These are phyloP conservation scores for Trichoderma koningii DNA, from an alignment of 2,329 filamentous ascomycete species.

Conservation along the genomic window DNA sequence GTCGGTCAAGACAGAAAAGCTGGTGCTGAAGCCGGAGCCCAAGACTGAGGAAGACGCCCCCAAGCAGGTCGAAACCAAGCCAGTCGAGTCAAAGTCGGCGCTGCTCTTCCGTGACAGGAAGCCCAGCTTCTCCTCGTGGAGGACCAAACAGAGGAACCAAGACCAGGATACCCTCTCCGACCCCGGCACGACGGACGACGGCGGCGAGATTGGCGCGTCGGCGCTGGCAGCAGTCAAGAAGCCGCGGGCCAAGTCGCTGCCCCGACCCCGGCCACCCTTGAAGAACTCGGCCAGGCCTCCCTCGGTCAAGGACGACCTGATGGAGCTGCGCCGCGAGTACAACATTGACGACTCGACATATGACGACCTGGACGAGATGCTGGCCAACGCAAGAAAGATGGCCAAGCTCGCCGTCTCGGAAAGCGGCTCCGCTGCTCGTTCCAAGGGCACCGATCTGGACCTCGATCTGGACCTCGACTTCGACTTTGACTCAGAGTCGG, in stretches of 20 bases:
- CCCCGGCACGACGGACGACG: constrained; percentile 36
- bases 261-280: constrained; percentile 49
- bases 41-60: constrained; percentile 21
- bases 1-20: constrained; percentile 46
- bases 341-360: constrained; percentile 61
- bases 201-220: constrained; percentile 28
- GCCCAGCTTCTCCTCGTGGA: constrained; percentile 32
- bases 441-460: constrained; percentile 33
- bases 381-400: constrained; percentile 43
- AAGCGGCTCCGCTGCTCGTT: constrained; percentile 32
- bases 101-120: constrained; percentile 34
- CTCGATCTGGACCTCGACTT: constrained; percentile 29
- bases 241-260: constrained; percentile 43
- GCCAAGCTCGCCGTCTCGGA: constrained; percentile 33
- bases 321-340: constrained; percentile 54
- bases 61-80: constrained; percentile 33
- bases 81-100: constrained; percentile 28
- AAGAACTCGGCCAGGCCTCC: constrained; percentile 57
- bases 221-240: constrained; percentile 34
- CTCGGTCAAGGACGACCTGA: constrained; percentile 58
- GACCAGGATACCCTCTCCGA: constrained; percentile 40
- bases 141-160: constrained; percentile 33
- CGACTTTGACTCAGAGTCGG: constrained; percentile 29
- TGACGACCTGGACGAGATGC: constrained; percentile 58
- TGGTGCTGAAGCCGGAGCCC: constrained; percentile 29